These are phyloP conservation scores for Puccinia triticina DNA, from an alignment of 1,284 basidiomycete species.

Conservation along the genomic window DNA sequence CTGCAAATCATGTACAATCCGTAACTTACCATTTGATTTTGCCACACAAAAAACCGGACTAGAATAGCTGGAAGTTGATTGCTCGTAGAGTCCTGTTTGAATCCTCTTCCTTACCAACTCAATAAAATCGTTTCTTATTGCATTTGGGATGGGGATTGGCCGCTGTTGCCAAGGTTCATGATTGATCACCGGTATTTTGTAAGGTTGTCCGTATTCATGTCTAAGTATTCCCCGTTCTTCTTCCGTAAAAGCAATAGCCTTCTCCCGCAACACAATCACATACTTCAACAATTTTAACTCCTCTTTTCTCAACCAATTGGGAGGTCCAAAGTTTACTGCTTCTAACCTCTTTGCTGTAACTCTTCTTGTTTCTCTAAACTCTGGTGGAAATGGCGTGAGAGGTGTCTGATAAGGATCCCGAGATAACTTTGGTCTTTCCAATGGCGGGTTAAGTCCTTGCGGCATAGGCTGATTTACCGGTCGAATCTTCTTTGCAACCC, in stretches of 20 bases:
- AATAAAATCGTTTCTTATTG: not conserved
- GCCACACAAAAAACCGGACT: not conserved
- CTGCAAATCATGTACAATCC: not conserved
- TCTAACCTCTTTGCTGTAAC: too few relatives aligned
- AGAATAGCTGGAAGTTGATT: not conserved
- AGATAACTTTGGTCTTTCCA: too few relatives aligned
- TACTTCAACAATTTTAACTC: not conserved
- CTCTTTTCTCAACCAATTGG: too few relatives aligned
- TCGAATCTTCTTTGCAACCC: too few relatives aligned
- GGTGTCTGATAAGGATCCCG: too few relatives aligned
- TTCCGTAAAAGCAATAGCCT: not conserved
- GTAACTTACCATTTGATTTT: not conserved
- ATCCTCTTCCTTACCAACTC: not conserved
- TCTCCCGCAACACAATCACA: not conserved
- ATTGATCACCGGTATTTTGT: not conserved
- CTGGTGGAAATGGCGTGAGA: too few relatives aligned
- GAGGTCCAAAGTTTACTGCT: too few relatives aligned
- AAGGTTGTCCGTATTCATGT: not conserved
- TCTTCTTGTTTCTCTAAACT: too few relatives aligned
- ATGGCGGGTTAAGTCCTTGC: too few relatives aligned
- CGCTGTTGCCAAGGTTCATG: constrained; percentile 4
- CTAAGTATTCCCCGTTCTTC: not conserved
- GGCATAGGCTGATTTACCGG: too few relatives aligned
- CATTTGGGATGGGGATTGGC: not conserved
- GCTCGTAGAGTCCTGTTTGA: not conserved